Percentiles rank a stretch among this genome's conserved stretches.
Evolutionary conservation across 305 asterid genomes (phyloP).

Genomic region (Fraxinus sp.): DNA sequence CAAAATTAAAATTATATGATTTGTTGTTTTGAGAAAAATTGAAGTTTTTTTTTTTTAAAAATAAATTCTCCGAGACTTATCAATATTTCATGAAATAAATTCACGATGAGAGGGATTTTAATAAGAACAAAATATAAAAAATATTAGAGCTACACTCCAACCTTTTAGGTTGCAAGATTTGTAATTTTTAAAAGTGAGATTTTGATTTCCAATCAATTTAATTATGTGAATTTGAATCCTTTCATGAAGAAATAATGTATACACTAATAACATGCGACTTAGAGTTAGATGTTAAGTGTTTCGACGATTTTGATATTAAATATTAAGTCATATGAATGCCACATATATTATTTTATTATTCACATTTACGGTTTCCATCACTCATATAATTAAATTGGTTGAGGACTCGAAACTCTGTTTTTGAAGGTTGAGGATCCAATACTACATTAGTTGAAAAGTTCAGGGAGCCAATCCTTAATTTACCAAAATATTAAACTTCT

Average conservation of each 20-base stretch:
- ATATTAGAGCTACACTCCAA: neutral
- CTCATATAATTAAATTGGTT: neutral
- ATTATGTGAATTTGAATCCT: too few species aligned
- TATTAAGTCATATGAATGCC: neutral
- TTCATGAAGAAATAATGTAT: too few species aligned
- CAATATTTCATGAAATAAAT: neutral
- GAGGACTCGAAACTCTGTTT: neutral
- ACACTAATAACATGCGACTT: neutral
- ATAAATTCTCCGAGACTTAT: neutral
- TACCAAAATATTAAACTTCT: neutral
- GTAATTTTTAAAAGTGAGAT: neutral
- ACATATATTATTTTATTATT: neutral
- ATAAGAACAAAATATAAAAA: too few species aligned
- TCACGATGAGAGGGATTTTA: neutral
- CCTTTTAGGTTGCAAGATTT: neutral
- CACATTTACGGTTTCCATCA: neutral
- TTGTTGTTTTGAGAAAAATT: neutral
- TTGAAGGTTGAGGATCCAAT: neutral
- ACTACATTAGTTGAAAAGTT: neutral
- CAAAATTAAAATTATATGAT: too few species aligned
- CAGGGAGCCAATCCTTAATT: neutral
- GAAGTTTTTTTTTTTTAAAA: neutral
- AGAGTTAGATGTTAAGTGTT: neutral
- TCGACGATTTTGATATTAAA: too few species aligned
- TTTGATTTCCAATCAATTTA: neutral